Conservation (phyloP, 345 rosid genomes). For the Eutrema japonicum region DNA sequence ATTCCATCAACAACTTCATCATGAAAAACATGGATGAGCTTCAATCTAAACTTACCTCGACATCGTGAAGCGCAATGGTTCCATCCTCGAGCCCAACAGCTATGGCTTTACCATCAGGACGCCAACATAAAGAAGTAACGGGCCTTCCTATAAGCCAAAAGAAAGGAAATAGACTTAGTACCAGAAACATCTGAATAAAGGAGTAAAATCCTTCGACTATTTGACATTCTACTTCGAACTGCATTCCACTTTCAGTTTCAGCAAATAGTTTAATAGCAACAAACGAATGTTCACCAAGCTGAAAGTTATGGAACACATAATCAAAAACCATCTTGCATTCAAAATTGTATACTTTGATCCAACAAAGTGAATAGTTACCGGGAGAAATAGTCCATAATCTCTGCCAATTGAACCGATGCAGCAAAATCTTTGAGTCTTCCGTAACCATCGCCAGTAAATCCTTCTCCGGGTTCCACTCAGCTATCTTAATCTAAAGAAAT, state of each 20-base stretch:
- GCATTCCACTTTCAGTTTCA: slow-evolving; percentile 8
- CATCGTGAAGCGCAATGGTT: slow-evolving; percentile 76
- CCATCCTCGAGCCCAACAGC: slow-evolving; percentile 93
- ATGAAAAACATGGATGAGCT: slow-evolving; percentile 3
- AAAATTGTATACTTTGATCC: neutral
- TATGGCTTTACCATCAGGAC: slow-evolving; percentile 86
- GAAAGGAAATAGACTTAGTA: neutral
- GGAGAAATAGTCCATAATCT: slow-evolving; percentile 83
- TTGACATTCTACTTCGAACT: slow-evolving; percentile 7
- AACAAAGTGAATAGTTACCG: slow-evolving; percentile 43
- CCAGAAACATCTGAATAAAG: neutral
- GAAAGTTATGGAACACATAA: neutral
- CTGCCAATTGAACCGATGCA: slow-evolving; percentile 91
- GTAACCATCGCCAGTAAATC: slow-evolving; percentile 86
- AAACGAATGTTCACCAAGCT: neutral
- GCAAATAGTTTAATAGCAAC: neutral
- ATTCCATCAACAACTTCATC: slow-evolving; percentile 10
- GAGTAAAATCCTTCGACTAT: slow-evolving; percentile 3
- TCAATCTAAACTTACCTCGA: slow-evolving; percentile 57
- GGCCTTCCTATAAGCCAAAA: slow-evolving; percentile 55
- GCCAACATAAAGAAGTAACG: slow-evolving; percentile 80
- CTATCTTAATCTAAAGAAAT: slow-evolving; percentile 59
- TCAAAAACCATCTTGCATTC: neutral
- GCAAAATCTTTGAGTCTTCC: slow-evolving; percentile 71
- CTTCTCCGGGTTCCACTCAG: slow-evolving; percentile 88